A percentile compares a stretch with the other conserved stretches of the same genome.
Conservation (phyloP, 352 stramenopile genomes). For the Pseudoperonospora humuli region DNA sequence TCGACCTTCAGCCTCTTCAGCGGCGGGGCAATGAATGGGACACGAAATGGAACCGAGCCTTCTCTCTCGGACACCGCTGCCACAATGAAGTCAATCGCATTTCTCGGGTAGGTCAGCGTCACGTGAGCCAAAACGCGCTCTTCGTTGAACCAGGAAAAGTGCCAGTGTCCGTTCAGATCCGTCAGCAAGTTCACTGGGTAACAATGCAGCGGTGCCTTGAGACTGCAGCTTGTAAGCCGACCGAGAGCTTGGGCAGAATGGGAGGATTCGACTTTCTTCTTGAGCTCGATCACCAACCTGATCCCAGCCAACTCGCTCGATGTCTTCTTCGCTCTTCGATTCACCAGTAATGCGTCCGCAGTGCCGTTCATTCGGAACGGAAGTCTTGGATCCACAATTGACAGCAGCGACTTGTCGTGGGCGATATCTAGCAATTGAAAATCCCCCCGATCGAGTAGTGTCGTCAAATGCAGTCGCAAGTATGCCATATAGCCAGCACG, state of each 20-base stretch:
- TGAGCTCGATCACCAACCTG: slow-evolving; percentile 17
- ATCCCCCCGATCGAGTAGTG: slow-evolving; percentile 21
- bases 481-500: slow-evolving; percentile 23
- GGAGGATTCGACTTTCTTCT: too few species aligned
- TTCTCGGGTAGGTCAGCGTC: slow-evolving; percentile 17
- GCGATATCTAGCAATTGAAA: too few species aligned
- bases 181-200: slow-evolving; percentile 22
- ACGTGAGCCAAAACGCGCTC: slow-evolving; percentile 12
- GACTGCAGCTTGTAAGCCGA: slow-evolving; percentile 20
- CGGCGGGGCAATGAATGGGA: slow-evolving; percentile 2
- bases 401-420: slow-evolving; percentile 7
- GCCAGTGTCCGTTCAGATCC: slow-evolving; percentile 22
- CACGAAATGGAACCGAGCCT: background rate
- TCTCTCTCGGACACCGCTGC: slow-evolving; percentile 4
- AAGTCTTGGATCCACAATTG: slow-evolving; percentile 21
- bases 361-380: slow-evolving; percentile 18
- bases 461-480: slow-evolving; percentile 21
- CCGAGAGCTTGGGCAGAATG: slow-evolving; percentile 22
- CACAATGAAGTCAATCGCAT: slow-evolving; percentile 18
- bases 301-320: slow-evolving; percentile 20
- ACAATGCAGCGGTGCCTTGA: too few species aligned
- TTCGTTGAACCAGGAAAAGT: slow-evolving; percentile 24
- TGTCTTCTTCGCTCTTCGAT: too few species aligned
- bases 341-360: too few species aligned
- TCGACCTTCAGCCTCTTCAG: slow-evolving; percentile 9